Conservation (phyloP, 2,329 filamentous ascomycete genomes). For the Fusarium sp. region DNA sequence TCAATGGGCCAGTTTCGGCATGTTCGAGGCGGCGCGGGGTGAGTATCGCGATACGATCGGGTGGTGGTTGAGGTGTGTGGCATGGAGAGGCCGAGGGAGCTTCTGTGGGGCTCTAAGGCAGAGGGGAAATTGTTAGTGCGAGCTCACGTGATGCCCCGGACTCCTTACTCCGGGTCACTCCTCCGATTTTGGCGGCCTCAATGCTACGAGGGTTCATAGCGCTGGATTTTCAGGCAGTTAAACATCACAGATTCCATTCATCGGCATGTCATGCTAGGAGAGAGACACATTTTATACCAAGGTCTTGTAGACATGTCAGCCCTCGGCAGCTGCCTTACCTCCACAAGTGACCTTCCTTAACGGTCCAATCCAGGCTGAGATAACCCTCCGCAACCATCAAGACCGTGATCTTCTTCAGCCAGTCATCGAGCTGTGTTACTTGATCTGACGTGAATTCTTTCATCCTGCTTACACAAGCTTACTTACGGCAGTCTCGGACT, state of each 20-base stretch:
- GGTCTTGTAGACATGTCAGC: not conserved
- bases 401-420: not conserved
- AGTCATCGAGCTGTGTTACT: not conserved
- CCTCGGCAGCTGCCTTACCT: not conserved
- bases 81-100: slow-evolving; percentile 18
- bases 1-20: slow-evolving; percentile 34
- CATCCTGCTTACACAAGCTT: not conserved
- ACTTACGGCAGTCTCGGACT: not conserved
- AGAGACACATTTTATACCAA: not conserved
- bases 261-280: not conserved
- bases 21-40: slow-evolving; percentile 12
- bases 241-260: not conserved
- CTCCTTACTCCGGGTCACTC: not conserved
- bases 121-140: not conserved
- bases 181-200: not conserved
- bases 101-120: slow-evolving; percentile 30
- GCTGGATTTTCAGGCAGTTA: not conserved
- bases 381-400: not conserved
- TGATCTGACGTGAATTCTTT: not conserved
- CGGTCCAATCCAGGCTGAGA: not conserved
- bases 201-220: not conserved
- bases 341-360: not conserved
- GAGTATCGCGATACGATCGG: not conserved
- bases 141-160: not conserved
- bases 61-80: slow-evolving; percentile 10